phyloP scores from a whole-genome alignment of 192 early-diverging fungal genomes.

The Dissophora globulifera region DNA sequence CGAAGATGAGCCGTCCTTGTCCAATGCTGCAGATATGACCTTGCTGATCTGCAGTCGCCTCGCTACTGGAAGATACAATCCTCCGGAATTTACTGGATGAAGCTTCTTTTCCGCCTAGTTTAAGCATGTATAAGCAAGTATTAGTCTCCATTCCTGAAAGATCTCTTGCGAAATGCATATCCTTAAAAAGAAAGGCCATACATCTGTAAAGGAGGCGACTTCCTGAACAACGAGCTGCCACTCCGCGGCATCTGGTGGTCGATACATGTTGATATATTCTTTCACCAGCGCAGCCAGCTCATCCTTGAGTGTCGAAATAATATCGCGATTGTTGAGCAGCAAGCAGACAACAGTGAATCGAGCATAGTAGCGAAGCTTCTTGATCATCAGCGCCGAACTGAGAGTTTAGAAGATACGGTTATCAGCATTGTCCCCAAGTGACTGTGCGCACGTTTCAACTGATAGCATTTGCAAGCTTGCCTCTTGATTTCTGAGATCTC shows the following conservation, averaged over 20 bases:
- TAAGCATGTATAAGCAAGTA: not conserved
- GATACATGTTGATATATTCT: conserved; percentile 87
- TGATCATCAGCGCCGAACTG: conserved; percentile 92
- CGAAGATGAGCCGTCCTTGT: conserved; percentile 65
- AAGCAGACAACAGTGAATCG: conserved; percentile 96
- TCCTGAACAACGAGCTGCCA: conserved; percentile 87
- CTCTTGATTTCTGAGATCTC: conserved; percentile 94
- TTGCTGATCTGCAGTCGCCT: conserved; percentile 64
- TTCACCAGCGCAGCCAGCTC: conserved; percentile 88
- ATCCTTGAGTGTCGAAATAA: conserved; percentile 84
- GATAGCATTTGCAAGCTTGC: no score
- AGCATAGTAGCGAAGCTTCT: conserved; percentile 97
- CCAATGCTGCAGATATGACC: conserved; percentile 52
- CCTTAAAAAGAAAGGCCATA: conserved; percentile 30
- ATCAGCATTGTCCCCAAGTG: no score
- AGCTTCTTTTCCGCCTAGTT: conserved; percentile 83
- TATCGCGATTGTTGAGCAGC: conserved; percentile 83
- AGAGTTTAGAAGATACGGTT: no score
- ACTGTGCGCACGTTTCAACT: no score
- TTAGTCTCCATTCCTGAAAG: no score
- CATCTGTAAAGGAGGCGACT: conserved; percentile 87
- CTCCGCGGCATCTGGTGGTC: conserved; percentile 89
- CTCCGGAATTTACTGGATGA: conserved; percentile 66
- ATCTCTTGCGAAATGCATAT: no score
- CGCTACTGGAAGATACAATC: conserved; percentile 57